Conservation (phyloP, 306 rosid genomes). For the Chamaecrista fasciculata region DNA sequence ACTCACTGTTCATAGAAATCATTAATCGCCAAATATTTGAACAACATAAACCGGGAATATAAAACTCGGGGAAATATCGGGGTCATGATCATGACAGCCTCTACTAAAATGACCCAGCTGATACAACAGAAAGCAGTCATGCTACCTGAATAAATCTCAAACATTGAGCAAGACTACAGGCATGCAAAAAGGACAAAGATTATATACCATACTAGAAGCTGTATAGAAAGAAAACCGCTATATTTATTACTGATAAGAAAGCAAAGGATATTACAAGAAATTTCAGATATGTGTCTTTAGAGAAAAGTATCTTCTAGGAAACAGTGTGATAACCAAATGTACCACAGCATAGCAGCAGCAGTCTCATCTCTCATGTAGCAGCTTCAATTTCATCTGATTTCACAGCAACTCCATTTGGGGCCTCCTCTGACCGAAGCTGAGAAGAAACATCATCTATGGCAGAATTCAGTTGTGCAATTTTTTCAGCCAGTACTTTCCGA, state of each 20-base stretch:
- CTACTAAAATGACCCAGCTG: not conserved
- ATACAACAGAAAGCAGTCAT: conserved; percentile 27
- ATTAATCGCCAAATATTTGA: conserved; percentile 4
- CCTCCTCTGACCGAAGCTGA: conserved; percentile 63
- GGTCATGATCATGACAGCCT: conserved; percentile 3
- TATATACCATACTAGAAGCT: conserved; percentile 15
- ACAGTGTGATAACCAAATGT: conserved; percentile 11
- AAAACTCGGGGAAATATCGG: conserved; percentile 7
- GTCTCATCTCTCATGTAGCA: conserved; percentile 58
- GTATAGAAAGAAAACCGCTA: conserved; percentile 28
- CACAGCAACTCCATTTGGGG: conserved; percentile 63
- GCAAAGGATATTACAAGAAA: conserved; percentile 34
- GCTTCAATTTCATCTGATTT: conserved; percentile 78
- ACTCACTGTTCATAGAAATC: conserved; percentile 24
- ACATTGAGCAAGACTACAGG: conserved; percentile 3
- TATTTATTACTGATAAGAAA: conserved; percentile 36
- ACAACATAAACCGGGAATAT: conserved; percentile 16
- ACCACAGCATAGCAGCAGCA: conserved; percentile 23
- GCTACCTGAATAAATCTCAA: not conserved
- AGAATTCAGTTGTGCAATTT: conserved; percentile 83
- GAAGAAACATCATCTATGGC: conserved; percentile 93
- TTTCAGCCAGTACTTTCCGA: conserved; percentile 68
- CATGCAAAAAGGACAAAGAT: not conserved
- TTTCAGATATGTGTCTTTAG: conserved; percentile 40
- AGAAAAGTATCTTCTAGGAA: conserved; percentile 26